Evolutionary conservation across 2,329 filamentous ascomycete genomes (phyloP).

Genomic region (Elsinoe ampelina): DNA sequence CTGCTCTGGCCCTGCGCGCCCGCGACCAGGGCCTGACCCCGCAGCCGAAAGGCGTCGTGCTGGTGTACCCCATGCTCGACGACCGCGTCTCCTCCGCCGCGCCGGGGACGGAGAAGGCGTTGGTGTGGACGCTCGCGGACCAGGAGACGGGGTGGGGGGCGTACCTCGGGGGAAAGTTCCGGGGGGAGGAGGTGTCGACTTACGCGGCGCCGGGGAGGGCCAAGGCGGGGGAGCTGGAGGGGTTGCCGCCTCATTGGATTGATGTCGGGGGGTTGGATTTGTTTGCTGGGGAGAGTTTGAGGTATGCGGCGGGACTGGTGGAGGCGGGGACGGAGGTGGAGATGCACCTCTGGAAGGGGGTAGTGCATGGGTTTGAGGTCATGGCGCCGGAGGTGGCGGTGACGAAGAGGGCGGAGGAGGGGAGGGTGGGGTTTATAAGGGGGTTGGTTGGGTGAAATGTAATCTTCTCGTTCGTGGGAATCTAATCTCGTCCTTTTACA

Average conservation of each 20-base stretch:
- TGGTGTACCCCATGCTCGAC: constrained; percentile 42
- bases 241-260: constrained; percentile 38
- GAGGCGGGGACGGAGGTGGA: constrained; percentile 34
- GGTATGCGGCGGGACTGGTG: constrained; percentile 33
- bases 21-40: constrained; percentile 18
- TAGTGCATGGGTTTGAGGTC: constrained; percentile 34
- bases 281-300: constrained; percentile 36
- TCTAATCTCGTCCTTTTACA: background rate
- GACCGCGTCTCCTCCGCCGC: constrained; percentile 25
- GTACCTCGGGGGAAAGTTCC: constrained; percentile 28
- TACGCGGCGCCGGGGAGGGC: constrained; percentile 21
- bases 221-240: constrained; percentile 19
- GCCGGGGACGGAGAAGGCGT: constrained; percentile 26
- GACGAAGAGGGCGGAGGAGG: constrained; percentile 6
- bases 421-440: constrained; percentile 4
- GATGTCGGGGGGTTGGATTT: constrained; percentile 37
- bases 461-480: background rate
- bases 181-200: constrained; percentile 15
- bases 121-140: constrained; percentile 30
- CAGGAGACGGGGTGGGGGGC: constrained; percentile 36
- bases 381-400: constrained; percentile 16
- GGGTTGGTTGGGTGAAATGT: background rate
- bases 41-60: constrained; percentile 28
- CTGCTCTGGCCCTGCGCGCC: constrained; percentile 16
- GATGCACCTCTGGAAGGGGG: constrained; percentile 37